phyloP scores from a whole-genome alignment of 805 yeast genomes.

The Zygotorulaspora chibaensis region DNA sequence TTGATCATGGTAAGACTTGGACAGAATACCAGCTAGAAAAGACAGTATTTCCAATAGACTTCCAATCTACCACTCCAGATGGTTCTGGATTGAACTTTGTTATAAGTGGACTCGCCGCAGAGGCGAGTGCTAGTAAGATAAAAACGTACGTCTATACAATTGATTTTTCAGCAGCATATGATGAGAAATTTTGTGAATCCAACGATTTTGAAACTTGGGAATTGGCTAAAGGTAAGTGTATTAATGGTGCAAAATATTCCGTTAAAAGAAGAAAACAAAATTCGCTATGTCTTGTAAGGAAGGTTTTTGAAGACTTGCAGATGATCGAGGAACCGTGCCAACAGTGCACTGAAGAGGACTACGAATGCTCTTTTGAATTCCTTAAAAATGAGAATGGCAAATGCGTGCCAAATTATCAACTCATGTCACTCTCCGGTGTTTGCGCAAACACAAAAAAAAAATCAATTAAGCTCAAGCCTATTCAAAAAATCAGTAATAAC shows the following conservation, averaged over 20 bases:
- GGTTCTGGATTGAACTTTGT: constrained; percentile 62
- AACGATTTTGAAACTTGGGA: constrained; percentile 63
- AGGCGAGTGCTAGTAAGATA: constrained; percentile 15
- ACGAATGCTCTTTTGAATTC: constrained; percentile 63
- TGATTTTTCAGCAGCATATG: constrained; percentile 56
- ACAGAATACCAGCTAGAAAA: constrained; percentile 43
- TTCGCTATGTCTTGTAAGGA: constrained; percentile 51
- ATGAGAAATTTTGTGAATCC: constrained; percentile 39
- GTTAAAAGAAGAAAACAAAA: constrained; percentile 60
- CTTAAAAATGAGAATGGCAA: constrained; percentile 34
- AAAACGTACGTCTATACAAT: constrained; percentile 32
- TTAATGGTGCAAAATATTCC: constrained; percentile 63
- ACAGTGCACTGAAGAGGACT: constrained; percentile 58
- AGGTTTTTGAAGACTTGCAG: constrained; percentile 36
- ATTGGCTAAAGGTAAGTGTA: constrained; percentile 43
- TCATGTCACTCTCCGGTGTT: constrained; percentile 17
- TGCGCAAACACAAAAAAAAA: constrained; percentile 18
- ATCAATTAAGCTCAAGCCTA: constrained; percentile 17
- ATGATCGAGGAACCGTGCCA: constrained; percentile 52
- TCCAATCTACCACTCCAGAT: constrained; percentile 57
- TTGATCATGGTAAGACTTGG: constrained; percentile 76
- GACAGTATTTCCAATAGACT: constrained; percentile 38
- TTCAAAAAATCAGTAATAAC: constrained; percentile 15
- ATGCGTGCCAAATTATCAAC: constrained; percentile 44
- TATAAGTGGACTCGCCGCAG: constrained; percentile 39